Evolutionary conservation across 331 rosid genomes (phyloP).

Genomic region (Acacia pycnantha): DNA sequence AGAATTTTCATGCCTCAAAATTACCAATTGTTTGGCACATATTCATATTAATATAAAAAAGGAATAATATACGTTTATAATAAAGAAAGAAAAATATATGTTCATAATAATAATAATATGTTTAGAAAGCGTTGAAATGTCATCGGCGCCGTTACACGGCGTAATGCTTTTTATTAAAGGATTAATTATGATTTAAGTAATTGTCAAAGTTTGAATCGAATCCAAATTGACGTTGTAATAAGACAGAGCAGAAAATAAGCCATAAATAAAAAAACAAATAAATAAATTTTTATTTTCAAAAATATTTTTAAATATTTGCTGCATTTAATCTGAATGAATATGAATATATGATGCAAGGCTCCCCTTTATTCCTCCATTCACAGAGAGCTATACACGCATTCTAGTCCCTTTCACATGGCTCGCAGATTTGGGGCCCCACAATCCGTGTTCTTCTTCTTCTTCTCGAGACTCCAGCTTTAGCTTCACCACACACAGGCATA

Average conservation of each 20-base stretch:
- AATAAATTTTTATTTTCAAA: background rate
- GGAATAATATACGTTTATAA: too few relatives aligned
- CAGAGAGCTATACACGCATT: slow-evolving; percentile 9
- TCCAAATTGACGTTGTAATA: slow-evolving; percentile 11
- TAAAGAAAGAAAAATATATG: too few relatives aligned
- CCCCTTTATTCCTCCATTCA: slow-evolving; percentile 3
- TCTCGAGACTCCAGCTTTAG: background rate
- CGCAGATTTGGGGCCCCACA: slow-evolving; percentile 51
- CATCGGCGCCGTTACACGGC: slow-evolving; percentile 39
- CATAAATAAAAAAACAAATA: background rate
- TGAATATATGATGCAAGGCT: slow-evolving; percentile 10
- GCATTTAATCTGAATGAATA: background rate
- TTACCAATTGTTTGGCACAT: too few relatives aligned
- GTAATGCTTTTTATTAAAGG: slow-evolving; percentile 7
- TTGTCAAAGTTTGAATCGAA: slow-evolving; percentile 22
- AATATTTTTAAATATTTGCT: background rate
- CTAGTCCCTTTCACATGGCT: slow-evolving; percentile 43
- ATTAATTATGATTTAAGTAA: slow-evolving; percentile 9
- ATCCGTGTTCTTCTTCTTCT: slow-evolving; percentile 32
- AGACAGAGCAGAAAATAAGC: background rate
- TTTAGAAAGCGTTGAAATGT: slow-evolving; percentile 24
- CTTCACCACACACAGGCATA: background rate
- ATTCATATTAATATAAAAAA: too few relatives aligned
- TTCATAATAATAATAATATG: too few relatives aligned
- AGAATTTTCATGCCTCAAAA: too few relatives aligned